Base-by-base conservation (phyloP, 2,329 filamentous ascomycete species). In the Ophiocordyceps robertsii region DNA sequence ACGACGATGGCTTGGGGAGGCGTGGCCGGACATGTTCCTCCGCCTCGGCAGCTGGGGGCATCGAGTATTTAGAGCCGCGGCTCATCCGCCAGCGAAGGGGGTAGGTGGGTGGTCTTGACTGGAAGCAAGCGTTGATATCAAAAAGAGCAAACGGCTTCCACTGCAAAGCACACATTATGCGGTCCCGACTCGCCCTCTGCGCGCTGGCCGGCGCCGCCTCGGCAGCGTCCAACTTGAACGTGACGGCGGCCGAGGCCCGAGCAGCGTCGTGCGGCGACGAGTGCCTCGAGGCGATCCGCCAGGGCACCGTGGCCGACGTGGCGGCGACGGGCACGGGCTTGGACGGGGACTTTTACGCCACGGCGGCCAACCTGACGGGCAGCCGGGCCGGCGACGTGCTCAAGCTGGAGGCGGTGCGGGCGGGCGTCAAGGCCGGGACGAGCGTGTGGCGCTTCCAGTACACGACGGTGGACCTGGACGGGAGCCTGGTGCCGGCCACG, bases 401-500 rank as follows among this genome's bases (percentile, higher is more conserved):
- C 10, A 43, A 40, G 32, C 19, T 41, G 12, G 3, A 42, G 40
- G 3, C 21, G 12, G 11, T 44, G 29, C 6, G 37, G 29, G 0
- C 17, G 29, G 11, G 24, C 24, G 5, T 42, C 24, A 24, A 31
- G n/a, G 13, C 11, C 7, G 43, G 43, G 3, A 42, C 40, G 9
- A 37, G 16, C 6, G 36, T 31, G 9, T 39, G 17, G 30, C 29
- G 36, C 11, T 41, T 44, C 16, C 39, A 42, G 37, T 44, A 44
- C 27, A 37, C 35, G n/a, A 39, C 43, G 3, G 29, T 37, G 21
- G 43, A 44, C 17, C 19, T 39, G 6, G 43, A 40, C 30, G 33
- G 33, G 21, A 30, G 31, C 6, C 38, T 9, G n/a, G 44, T 46
- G n/a, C 44, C 46, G 17, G 44, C 31, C 24, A 48, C 46, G n/a